These are phyloP conservation scores for Chlorociboria aeruginascens DNA, from an alignment of 495 filamentous ascomycete genomes.

Conservation along the genomic window DNA sequence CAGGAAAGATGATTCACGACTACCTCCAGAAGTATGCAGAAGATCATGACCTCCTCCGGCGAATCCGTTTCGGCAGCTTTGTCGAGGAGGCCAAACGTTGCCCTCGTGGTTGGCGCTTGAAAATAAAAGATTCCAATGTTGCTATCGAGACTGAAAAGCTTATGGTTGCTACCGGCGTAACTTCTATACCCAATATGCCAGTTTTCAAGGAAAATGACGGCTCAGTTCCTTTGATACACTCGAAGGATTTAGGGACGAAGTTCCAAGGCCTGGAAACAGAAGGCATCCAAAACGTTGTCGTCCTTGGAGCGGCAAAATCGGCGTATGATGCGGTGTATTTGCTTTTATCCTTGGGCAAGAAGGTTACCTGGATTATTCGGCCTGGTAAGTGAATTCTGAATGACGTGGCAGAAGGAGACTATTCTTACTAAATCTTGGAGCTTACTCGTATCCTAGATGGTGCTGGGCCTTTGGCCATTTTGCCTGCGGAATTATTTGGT, in stretches of 20 bases:
- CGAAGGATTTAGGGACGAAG: slow-evolving; percentile 19
- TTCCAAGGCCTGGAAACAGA: slow-evolving; percentile 15
- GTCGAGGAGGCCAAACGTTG: neutral
- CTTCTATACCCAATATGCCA: neutral
- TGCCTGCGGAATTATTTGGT: neutral
- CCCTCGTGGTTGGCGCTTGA: neutral
- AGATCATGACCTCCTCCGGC: neutral
- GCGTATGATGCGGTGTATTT: slow-evolving; percentile 33
- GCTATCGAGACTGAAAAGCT: neutral
- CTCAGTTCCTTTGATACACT: slow-evolving; percentile 26
- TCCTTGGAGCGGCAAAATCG: slow-evolving; percentile 35
- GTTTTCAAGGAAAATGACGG: slow-evolving; percentile 10
- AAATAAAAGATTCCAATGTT: neutral
- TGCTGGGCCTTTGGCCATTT: slow-evolving; percentile 19
- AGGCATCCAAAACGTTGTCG: slow-evolving; percentile 21
- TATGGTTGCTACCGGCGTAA: neutral
- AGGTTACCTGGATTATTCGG: slow-evolving; percentile 35
- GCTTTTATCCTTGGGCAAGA: slow-evolving; percentile 28
- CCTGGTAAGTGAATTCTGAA: no score
- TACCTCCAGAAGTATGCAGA: neutral
- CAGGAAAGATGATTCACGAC: neutral
- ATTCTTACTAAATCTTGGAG: no score
- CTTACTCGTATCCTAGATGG: no score
- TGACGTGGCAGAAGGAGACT: no score
- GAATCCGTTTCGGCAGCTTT: neutral